Evolutionary conservation across 2,329 filamentous ascomycete species (phyloP).

Genomic region (Waltergamsia citrina): DNA sequence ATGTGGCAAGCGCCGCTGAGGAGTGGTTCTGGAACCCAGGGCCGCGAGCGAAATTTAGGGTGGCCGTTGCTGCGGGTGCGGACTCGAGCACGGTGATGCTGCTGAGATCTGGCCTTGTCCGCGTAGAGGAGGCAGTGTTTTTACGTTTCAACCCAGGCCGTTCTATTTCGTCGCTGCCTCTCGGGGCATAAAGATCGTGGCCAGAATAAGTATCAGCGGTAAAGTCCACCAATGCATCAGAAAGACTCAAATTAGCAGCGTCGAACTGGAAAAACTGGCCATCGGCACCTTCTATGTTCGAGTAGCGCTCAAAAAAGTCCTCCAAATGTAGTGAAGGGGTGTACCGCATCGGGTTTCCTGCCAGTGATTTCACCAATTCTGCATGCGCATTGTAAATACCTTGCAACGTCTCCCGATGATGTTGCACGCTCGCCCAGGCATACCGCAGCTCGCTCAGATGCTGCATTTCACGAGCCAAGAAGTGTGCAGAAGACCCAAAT

Average conservation of each 20-base stretch:
- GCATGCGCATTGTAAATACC: constrained; percentile 69
- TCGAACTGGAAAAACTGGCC: constrained; percentile 58
- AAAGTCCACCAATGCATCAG: constrained; percentile 55
- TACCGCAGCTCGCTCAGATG: constrained; percentile 67
- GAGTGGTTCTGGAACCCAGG: no score
- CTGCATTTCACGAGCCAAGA: constrained; percentile 69
- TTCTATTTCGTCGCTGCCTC: constrained; percentile 17
- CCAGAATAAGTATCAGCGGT: constrained; percentile 44
- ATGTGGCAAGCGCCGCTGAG: background rate
- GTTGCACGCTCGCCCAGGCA: constrained; percentile 68
- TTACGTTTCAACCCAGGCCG: constrained; percentile 40
- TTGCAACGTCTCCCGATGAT: constrained; percentile 72
- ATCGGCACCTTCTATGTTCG: constrained; percentile 43
- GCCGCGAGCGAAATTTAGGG: no score
- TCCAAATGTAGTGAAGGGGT: constrained; percentile 76
- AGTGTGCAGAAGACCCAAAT: constrained; percentile 55
- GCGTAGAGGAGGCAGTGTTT: constrained; percentile 26
- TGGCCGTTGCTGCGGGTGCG: background rate
- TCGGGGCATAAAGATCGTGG: constrained; percentile 36
- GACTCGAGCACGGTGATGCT: background rate
- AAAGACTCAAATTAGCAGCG: constrained; percentile 62
- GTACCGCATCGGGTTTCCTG: constrained; percentile 57
- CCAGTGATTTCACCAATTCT: constrained; percentile 66
- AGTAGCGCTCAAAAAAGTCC: constrained; percentile 79
- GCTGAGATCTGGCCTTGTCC: constrained; percentile 5